Evolutionary conservation across 768 basidiomycete species (phyloP).

Genomic region (Termitomyces sp.): DNA sequence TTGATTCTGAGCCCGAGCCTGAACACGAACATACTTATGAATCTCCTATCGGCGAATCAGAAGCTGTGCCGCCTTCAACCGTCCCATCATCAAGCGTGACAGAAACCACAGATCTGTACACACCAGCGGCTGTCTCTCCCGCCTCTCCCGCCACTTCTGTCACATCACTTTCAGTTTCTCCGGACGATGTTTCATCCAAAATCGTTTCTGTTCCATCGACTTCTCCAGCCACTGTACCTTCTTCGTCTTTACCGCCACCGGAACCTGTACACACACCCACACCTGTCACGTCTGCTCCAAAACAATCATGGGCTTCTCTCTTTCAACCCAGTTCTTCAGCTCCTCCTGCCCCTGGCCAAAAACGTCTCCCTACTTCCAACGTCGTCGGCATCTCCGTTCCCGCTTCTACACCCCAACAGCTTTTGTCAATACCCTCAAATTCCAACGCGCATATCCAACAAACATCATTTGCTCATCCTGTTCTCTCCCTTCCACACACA

Average conservation of each 20-base stretch:
- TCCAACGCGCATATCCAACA: slow-evolving; percentile 13
- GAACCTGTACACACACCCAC: slow-evolving; percentile 9
- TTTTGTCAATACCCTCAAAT: slow-evolving; percentile 17
- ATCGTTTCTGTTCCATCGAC: neutral
- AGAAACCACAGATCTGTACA: slow-evolving; percentile 45
- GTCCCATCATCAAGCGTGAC: slow-evolving; percentile 44
- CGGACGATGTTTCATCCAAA: slow-evolving; percentile 23
- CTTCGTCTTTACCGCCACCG: slow-evolving; percentile 1
- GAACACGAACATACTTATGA: neutral
- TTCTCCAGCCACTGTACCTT: slow-evolving; percentile 1
- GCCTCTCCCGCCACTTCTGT: slow-evolving; percentile 55
- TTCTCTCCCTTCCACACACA: slow-evolving; percentile 12
- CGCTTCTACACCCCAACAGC: slow-evolving; percentile 29
- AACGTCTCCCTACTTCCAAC: slow-evolving; percentile 59
- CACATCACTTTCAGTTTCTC: slow-evolving; percentile 36
- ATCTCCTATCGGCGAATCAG: neutral
- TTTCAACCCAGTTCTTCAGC: slow-evolving; percentile 39
- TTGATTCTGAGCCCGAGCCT: neutral
- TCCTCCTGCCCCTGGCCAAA: slow-evolving; percentile 32
- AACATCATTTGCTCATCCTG: slow-evolving; percentile 20
- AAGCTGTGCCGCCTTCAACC: slow-evolving; percentile 24
- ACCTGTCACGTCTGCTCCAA: slow-evolving; percentile 30
- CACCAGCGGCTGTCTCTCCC: slow-evolving; percentile 52
- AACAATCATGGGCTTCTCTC: slow-evolving; percentile 77
- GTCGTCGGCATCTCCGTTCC: slow-evolving; percentile 74